Base-by-base conservation (phyloP, 176 grass and related monocot genomes). In the Alopecurus myosuroides region DNA sequence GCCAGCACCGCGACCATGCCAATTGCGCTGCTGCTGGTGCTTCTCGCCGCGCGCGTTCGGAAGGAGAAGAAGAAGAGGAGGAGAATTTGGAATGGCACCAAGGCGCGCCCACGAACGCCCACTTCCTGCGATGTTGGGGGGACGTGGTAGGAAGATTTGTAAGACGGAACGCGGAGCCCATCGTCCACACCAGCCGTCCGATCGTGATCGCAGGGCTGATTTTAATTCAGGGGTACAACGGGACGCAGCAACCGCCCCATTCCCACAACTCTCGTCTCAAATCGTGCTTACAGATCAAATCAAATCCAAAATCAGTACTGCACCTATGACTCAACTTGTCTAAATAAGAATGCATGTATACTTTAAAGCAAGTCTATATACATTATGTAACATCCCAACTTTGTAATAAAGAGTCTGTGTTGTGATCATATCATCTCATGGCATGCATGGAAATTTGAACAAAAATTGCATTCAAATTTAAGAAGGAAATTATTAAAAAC, bases 81-180 rank as follows among this genome's bases (percentile, higher is more conserved):
- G 49, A 25, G 46, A 53, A 64, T 70, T 70, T 49, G 20, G n/a
- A 4, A 25, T 52, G 33, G 25, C 46, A 42, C 0, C 11, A 5
- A 2, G 36, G 23, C 37, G 13, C 12, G 80, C n/a, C 25, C 87
- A 84, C 81, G 46, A 75, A 57, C 82, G 11, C 68, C 42, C 63
- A 79, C 82, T 1, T 26, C 77, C 83, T 80, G 58, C 8, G 18
- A 81, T 85, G 12, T 42, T 74, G 65, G 76, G 79, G 78, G 67
- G 85, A 34, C 3, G 85, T 82, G 79, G 79, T 28, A 31, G 29
- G 28, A 34, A 41, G 4, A n/a, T n/a, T n/a, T 66, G 12, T 28
- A 42, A 35, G 15, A 20, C n/a, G 19, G 74, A 58, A 39, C 11
- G 29, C 11, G 80, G 53, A 39, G 52, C 12, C 2, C 12, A 4